Base-by-base conservation (phyloP, 73 alveolate genomes). In the Paramecium caudatum region DNA sequence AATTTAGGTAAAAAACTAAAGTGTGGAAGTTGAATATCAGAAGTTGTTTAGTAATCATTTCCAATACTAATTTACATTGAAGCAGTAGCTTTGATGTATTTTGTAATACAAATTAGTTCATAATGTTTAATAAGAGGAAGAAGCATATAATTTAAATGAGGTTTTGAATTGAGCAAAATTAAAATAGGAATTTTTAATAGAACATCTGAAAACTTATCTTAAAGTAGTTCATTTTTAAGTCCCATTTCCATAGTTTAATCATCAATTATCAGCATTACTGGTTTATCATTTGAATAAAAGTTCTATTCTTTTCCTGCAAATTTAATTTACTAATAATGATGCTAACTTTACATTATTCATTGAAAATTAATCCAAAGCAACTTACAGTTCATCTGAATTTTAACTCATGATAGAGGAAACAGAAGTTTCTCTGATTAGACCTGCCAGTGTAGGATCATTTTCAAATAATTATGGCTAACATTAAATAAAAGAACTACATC, bases 401-500 rank as follows among this genome's bases (percentile, higher is more conserved):
- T 55, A 27, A 55, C 80, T 27, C 4, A 55, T 55, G 46, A 55
- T 55, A 21, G 30, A 12, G 10, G 23, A 5, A 55, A 43, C 23
- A 55, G 80, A 12, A 10, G 80, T 55, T 55, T 55, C 8, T 21
- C 30, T 43, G 30, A 55, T 27, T 21, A 55, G 1, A 27, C 80
- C 80, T 23, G 37, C 80, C 83, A 65, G 16, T 10, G 83, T 65
- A 25, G 49, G 49, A 34, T 65, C 83, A 65, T n/a, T 36, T 43
- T 65, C 83, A 32, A 65, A 33, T n/a, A 65, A 13, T 55, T 55
- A 55, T 23, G 80, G 80, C 80, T 55, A 19, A 1, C 0, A 9
- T 0, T 5, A 12, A 5, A 4, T 19, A 19, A 1, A 23, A 23
- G 0, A 23, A 19, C 12, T 55, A 65, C 47, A 65, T 65, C 49